Conservation (phyloP, 129 eudicot genomes). For the Ambrosia artemisiifolia region DNA sequence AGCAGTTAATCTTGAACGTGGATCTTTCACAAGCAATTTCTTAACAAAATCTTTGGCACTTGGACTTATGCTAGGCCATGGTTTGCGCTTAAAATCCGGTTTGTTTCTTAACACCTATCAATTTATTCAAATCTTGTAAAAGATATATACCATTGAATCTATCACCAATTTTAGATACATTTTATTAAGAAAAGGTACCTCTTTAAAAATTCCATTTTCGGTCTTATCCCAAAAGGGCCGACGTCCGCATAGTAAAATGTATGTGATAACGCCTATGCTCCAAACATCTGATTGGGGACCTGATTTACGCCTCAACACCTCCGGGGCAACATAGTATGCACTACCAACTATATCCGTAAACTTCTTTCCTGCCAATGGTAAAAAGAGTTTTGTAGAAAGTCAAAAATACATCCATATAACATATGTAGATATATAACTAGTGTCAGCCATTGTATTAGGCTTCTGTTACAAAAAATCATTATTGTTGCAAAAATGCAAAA, state of each 20-base stretch:
- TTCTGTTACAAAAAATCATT: too few species aligned
- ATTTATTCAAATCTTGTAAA: not conserved
- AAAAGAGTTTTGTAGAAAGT: not conserved
- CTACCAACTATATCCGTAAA: slow-evolving; percentile 94
- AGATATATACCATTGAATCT: not conserved
- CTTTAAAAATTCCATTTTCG: slow-evolving; percentile 94
- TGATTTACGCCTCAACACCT: slow-evolving; percentile 88
- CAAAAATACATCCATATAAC: not conserved
- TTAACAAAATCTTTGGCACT: slow-evolving; percentile 90
- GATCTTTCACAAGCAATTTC: slow-evolving; percentile 90
- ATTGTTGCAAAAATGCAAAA: too few species aligned
- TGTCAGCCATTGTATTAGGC: too few species aligned
- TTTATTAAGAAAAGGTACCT: slow-evolving; percentile 39
- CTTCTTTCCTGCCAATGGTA: slow-evolving; percentile 57
- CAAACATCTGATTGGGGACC: slow-evolving; percentile 99
- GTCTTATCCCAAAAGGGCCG: slow-evolving; percentile 99
- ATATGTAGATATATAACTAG: not conserved
- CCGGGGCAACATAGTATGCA: slow-evolving; percentile 99
- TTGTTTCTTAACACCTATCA: slow-evolving; percentile 78
- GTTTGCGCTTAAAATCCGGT: slow-evolving; percentile 94
- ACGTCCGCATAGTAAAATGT: slow-evolving; percentile 90
- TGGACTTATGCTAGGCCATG: slow-evolving; percentile 79
- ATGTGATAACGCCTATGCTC: slow-evolving; percentile 98
- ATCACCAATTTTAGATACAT: not conserved
- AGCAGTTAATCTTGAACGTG: slow-evolving; percentile 92